Conservation (phyloP, 768 basidiomycete genomes). For the Leccinum arenicola region DNA sequence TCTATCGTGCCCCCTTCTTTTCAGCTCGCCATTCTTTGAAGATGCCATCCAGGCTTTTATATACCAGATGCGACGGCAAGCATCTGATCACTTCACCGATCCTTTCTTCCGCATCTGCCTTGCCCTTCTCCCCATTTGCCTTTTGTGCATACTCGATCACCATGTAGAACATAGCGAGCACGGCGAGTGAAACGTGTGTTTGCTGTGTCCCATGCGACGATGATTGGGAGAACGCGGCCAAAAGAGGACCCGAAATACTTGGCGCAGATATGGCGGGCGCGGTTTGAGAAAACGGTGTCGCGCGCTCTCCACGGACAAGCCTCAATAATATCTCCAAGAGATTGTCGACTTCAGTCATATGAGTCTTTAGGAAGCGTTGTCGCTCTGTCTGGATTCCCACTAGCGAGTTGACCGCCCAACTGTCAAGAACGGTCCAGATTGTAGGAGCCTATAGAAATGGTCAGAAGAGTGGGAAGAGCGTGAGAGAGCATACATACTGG, state of each 20-base stretch:
- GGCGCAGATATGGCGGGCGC: conserved; percentile 60
- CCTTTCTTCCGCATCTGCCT: conserved; percentile 67
- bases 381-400: conserved; percentile 74
- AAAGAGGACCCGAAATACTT: conserved; percentile 63
- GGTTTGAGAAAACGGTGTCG: conserved; percentile 65
- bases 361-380: conserved; percentile 84
- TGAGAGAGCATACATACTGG: conserved; percentile 57
- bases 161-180: conserved; percentile 88
- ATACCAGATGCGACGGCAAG: conserved; percentile 82
- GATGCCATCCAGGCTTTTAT: conserved; percentile 90
- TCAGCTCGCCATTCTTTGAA: conserved; percentile 90
- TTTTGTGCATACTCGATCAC: conserved; percentile 78
- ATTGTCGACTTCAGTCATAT: conserved; percentile 84
- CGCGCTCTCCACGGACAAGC: conserved; percentile 86
- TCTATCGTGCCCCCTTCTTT: conserved; percentile 64
- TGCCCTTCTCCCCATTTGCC: conserved; percentile 63
- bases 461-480: neutral
- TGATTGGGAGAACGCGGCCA: conserved; percentile 66
- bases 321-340: conserved; percentile 91
- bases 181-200: conserved; percentile 91
- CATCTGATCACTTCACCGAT: conserved; percentile 89
- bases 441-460: conserved; percentile 70
- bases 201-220: conserved; percentile 86
- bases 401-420: conserved; percentile 84
- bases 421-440: conserved; percentile 84